Conservation (phyloP, 768 basidiomycete species). For the Pleurotus citrinopileatus region DNA sequence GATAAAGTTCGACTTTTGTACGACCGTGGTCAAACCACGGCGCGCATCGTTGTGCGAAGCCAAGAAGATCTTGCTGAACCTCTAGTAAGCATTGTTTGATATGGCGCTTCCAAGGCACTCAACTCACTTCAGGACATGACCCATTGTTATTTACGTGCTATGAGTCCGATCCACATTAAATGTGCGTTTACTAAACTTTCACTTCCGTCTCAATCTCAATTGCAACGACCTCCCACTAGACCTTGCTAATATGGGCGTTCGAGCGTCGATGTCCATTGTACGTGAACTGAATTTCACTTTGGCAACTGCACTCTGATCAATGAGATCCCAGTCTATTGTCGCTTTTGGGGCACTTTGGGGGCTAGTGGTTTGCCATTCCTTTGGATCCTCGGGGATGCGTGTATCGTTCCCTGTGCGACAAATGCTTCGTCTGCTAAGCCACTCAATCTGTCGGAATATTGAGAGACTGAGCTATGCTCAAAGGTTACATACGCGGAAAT, state of each 20-base stretch:
- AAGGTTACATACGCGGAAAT: conserved; percentile 69
- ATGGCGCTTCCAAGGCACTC: background rate
- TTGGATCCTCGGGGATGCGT: conserved; percentile 76
- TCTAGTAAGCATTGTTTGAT: conserved; percentile 33
- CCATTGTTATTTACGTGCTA: conserved; percentile 79
- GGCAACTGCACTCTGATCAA: background rate
- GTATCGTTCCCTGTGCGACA: conserved; percentile 84
- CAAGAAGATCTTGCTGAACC: conserved; percentile 66
- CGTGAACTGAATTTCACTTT: conserved; percentile 24
- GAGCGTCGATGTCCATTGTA: conserved; percentile 84
- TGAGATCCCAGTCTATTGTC: conserved; percentile 57
- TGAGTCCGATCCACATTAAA: conserved; percentile 84
- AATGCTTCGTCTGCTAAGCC: conserved; percentile 76
- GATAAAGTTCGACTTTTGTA: conserved; percentile 80
- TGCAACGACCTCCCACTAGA: conserved; percentile 33
- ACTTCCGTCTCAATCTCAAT: conserved; percentile 10
- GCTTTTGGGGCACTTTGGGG: conserved; percentile 83
- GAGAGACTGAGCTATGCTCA: conserved; percentile 78
- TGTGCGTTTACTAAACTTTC: conserved; percentile 37
- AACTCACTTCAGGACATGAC: conserved; percentile 63
- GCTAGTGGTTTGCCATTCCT: conserved; percentile 74
- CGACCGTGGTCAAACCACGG: conserved; percentile 68
- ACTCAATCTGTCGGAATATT: conserved; percentile 77
- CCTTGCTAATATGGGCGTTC: conserved; percentile 77
- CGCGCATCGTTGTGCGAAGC: conserved; percentile 63